Percentiles rank a stretch among this genome's conserved stretches.
These are phyloP conservation scores for Paecilomyces dactylethromorphus DNA, from an alignment of 2,329 filamentous ascomycete genomes.

Conservation along the genomic window DNA sequence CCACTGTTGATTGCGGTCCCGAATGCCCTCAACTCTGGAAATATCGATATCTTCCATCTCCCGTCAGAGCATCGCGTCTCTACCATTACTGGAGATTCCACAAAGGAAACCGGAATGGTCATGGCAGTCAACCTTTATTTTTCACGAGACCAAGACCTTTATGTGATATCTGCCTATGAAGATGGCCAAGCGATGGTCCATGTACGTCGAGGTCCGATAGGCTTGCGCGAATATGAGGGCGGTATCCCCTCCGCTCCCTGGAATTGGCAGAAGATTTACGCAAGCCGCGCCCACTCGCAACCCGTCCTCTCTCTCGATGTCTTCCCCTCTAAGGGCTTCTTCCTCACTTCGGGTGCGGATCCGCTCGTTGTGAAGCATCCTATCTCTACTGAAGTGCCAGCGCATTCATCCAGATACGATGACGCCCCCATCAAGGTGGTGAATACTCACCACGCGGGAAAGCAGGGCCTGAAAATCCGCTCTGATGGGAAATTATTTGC, in stretches of 20 bases:
- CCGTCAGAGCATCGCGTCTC: constrained; percentile 67
- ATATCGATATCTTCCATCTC: constrained; percentile 77
- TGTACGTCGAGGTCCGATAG: constrained; percentile 40
- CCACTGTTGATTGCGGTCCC: constrained; percentile 69
- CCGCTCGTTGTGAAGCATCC: constrained; percentile 70
- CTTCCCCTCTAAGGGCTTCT: constrained; percentile 46
- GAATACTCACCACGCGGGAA: constrained; percentile 83
- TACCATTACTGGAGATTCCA: constrained; percentile 44
- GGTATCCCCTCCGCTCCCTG: constrained; percentile 18
- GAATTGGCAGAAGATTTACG: constrained; percentile 55
- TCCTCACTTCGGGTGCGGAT: constrained; percentile 78
- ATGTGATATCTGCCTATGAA: constrained; percentile 74
- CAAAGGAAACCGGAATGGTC: constrained; percentile 60
- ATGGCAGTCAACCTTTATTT: constrained; percentile 70
- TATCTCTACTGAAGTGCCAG: constrained; percentile 40
- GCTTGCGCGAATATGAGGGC: constrained; percentile 20
- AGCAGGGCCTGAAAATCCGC: constrained; percentile 72
- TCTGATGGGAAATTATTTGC: constrained; percentile 78
- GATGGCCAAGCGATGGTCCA: constrained; percentile 69
- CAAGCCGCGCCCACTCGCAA: constrained; percentile 64
- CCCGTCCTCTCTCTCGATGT: constrained; percentile 71
- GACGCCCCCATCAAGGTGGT: constrained; percentile 51
- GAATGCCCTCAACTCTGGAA: constrained; percentile 66
- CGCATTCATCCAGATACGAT: constrained; percentile 5
- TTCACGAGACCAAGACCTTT: constrained; percentile 42